phyloP scores from a whole-genome alignment of 1,284 basidiomycete genomes.

The Spongispora temasekensis region DNA sequence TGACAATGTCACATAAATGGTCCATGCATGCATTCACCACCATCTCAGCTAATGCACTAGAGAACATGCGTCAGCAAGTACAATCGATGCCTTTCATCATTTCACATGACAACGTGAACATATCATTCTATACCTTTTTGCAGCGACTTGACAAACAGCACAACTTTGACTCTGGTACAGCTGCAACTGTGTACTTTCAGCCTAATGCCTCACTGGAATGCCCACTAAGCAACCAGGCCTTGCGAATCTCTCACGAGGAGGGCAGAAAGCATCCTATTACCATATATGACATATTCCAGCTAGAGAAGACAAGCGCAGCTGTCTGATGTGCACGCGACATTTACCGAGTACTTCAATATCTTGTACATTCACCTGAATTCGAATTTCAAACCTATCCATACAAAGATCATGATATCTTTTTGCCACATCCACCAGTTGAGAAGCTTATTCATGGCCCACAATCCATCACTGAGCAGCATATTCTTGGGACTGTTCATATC shows the following conservation, averaged over 20 bases:
- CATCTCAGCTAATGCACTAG: neutral
- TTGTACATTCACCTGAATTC: neutral
- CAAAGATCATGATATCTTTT: neutral
- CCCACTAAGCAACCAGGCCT: neutral
- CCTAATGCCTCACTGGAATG: neutral
- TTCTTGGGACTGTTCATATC: neutral
- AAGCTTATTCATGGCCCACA: neutral
- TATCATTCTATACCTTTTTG: neutral
- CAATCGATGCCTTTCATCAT: neutral
- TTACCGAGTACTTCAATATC: neutral
- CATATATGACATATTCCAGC: neutral
- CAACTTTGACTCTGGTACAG: neutral
- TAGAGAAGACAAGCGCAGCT: neutral
- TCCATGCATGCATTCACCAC: neutral
- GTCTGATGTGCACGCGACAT: neutral
- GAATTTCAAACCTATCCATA: neutral
- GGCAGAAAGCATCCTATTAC: neutral
- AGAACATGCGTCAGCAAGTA: neutral
- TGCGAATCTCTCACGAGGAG: neutral
- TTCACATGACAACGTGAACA: neutral
- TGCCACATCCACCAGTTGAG: neutral
- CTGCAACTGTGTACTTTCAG: neutral
- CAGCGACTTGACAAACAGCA: neutral
- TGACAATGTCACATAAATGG: slow-evolving; percentile 1
- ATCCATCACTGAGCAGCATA: neutral